phyloP scores from a whole-genome alignment of 176 grass and related monocot genomes.

The Bonia amplexicaulis region DNA sequence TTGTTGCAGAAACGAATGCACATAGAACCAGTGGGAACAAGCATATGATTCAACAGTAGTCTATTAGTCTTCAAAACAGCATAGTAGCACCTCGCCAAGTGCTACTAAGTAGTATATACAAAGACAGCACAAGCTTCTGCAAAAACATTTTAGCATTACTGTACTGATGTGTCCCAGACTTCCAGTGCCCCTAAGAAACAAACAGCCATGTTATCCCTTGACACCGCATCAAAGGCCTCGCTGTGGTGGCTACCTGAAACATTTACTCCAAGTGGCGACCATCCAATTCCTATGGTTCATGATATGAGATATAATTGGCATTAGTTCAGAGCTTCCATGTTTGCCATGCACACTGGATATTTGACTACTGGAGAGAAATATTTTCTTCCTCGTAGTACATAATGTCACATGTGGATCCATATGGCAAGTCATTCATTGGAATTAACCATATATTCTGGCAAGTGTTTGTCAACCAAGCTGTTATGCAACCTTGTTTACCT shows the following conservation, averaged over 20 bases:
- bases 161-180: not conserved
- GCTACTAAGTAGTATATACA: no score
- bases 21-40: no score
- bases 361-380: not conserved
- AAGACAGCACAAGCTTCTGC: not conserved
- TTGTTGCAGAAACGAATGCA: no score
- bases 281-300: constrained; percentile 47
- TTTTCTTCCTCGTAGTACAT: not conserved
- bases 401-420: not conserved
- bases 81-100: no score
- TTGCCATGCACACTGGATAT: not conserved
- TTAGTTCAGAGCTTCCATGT: not conserved
- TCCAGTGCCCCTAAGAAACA: not conserved
- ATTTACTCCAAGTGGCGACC: constrained; percentile 73
- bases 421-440: not conserved
- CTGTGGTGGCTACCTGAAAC: constrained; percentile 53
- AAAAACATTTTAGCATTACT: constrained; percentile 1
- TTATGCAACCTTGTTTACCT: not conserved
- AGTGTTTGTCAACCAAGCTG: not conserved
- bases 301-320: not conserved
- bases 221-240: constrained; percentile 35
- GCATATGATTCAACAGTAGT: no score
- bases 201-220: not conserved
- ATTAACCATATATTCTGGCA: not conserved
- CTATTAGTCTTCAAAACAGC: no score